Conservation (phyloP, 2,329 filamentous ascomycete genomes). For the Lachnellula occidentalis region DNA sequence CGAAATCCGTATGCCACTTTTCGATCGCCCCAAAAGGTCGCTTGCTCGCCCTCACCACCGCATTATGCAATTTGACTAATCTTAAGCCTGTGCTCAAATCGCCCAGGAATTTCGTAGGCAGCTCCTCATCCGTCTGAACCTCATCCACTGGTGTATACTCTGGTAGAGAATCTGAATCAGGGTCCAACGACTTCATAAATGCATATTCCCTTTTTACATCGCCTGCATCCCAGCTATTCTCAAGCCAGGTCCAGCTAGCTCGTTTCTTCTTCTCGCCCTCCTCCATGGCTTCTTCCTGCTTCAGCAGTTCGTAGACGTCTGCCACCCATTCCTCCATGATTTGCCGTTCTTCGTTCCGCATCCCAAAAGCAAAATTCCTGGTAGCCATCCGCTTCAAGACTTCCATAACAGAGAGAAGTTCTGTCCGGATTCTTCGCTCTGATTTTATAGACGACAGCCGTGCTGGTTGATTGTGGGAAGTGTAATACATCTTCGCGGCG, state of each 20-base stretch:
- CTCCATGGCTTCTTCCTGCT: constrained; percentile 72
- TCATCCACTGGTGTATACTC: constrained; percentile 57
- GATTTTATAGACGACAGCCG: constrained; percentile 81
- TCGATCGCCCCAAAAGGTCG: constrained; percentile 87
- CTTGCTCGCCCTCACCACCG: constrained; percentile 76
- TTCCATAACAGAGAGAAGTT: constrained; percentile 82
- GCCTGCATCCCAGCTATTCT: constrained; percentile 67
- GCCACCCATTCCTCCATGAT: constrained; percentile 74
- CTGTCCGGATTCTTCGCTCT: constrained; percentile 77
- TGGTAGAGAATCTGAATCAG: constrained; percentile 55
- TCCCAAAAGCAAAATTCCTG: constrained; percentile 77
- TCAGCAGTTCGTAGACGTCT: constrained; percentile 70
- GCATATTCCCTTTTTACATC: constrained; percentile 75
- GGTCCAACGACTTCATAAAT: constrained; percentile 74
- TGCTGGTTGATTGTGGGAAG: constrained; percentile 80
- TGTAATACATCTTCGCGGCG: constrained; percentile 95
- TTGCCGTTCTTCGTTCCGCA: constrained; percentile 71
- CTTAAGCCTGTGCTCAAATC: constrained; percentile 72
- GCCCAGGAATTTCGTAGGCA: constrained; percentile 68
- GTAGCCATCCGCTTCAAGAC: constrained; percentile 87
- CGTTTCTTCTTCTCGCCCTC: constrained; percentile 60
- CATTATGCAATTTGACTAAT: constrained; percentile 85
- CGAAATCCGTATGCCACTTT: constrained; percentile 83
- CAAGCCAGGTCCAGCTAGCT: constrained; percentile 74
- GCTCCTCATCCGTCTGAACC: constrained; percentile 33